A percentile compares a stretch with the other conserved stretches of the same genome.
Conservation (phyloP, 2,329 filamentous ascomycete species). For the Colletotrichum ledebouriae region DNA sequence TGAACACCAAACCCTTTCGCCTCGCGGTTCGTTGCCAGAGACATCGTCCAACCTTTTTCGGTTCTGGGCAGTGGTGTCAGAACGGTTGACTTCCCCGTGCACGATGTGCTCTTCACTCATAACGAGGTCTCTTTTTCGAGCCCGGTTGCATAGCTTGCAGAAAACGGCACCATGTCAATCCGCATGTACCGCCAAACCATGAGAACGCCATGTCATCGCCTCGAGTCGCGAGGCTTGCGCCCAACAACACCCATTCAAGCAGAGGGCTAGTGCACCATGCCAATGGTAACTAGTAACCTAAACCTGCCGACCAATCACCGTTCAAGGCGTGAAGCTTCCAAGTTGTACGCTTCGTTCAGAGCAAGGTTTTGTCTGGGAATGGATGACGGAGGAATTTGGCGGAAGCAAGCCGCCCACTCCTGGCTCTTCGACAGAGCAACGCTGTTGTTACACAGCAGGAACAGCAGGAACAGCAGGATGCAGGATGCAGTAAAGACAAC, state of each 20-base stretch:
- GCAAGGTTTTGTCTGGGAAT: slow-evolving; percentile 24
- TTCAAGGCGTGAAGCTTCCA: not conserved
- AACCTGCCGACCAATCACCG: slow-evolving; percentile 18
- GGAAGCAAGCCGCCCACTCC: slow-evolving; percentile 26
- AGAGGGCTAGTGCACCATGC: slow-evolving; percentile 21
- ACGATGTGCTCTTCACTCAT: no score
- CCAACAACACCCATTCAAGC: slow-evolving; percentile 11
- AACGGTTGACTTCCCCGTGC: not conserved
- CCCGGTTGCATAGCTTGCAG: slow-evolving; percentile 17
- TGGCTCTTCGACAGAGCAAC: not conserved
- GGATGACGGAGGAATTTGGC: slow-evolving; percentile 34
- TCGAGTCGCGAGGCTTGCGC: slow-evolving; percentile 29
- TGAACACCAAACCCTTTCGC: slow-evolving; percentile 6
- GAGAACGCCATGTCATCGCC: slow-evolving; percentile 27
- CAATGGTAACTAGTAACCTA: slow-evolving; percentile 24
- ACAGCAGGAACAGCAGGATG: slow-evolving; percentile 22
- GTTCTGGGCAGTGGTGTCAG: slow-evolving; percentile 34
- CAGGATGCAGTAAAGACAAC: slow-evolving; percentile 31
- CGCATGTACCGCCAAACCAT: slow-evolving; percentile 23
- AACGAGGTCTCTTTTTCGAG: slow-evolving; percentile 8
- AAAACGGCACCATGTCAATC: slow-evolving; percentile 20
- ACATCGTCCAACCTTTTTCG: not conserved
- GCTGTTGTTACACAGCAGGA: slow-evolving; percentile 31
- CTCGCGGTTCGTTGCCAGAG: not conserved
- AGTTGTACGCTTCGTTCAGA: slow-evolving; percentile 27